Evolutionary conservation across 768 basidiomycete species (phyloP).

Genomic region (Podaxis sp.): DNA sequence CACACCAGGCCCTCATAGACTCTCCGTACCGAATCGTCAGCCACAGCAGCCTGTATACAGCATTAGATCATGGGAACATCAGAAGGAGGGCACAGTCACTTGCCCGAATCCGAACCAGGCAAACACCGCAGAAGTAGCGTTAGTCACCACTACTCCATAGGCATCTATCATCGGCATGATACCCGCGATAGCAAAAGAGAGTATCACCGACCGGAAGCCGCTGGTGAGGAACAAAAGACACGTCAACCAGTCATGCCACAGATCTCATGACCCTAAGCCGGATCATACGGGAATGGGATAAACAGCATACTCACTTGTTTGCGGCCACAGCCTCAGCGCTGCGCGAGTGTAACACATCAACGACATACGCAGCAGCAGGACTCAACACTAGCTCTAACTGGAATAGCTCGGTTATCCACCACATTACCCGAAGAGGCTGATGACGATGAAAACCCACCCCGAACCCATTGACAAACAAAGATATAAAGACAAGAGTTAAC

Average conservation of each 20-base stretch:
- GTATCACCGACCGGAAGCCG: slow-evolving; percentile 28
- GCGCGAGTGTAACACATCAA: slow-evolving; percentile 48
- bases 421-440: background rate
- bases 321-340: slow-evolving; percentile 57
- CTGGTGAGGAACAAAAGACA: slow-evolving; percentile 4
- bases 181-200: slow-evolving; percentile 27
- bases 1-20: slow-evolving; percentile 43
- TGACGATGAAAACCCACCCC: slow-evolving; percentile 38
- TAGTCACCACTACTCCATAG: slow-evolving; percentile 39
- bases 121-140: slow-evolving; percentile 32
- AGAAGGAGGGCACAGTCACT: slow-evolving; percentile 16
- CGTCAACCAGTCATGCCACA: background rate
- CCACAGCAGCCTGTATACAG: slow-evolving; percentile 33
- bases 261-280: background rate
- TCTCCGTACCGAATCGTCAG: slow-evolving; percentile 42
- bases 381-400: slow-evolving; percentile 51
- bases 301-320: slow-evolving; percentile 32
- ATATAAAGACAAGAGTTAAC: slow-evolving; percentile 44
- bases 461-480: slow-evolving; percentile 55
- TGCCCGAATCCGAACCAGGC: slow-evolving; percentile 41
- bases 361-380: slow-evolving; percentile 44
- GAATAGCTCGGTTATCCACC: background rate
- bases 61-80: background rate
- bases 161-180: slow-evolving; percentile 40
- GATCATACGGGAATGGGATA: background rate